phyloP scores from a whole-genome alignment of 371 early-diverging fungal genomes.

The Mucor circinelloides region DNA sequence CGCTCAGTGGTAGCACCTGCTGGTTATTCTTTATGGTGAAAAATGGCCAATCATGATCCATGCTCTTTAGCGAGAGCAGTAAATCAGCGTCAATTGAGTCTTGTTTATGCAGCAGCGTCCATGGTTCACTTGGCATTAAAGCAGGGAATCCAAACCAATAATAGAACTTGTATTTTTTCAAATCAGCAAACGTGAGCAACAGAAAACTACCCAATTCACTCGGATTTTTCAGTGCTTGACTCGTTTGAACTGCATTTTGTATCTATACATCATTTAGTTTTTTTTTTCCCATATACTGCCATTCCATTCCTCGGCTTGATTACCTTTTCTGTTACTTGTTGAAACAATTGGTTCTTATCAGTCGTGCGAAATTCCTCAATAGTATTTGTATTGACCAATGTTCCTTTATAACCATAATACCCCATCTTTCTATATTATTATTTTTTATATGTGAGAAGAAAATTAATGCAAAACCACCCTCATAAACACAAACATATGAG shows the following conservation, averaged over 20 bases:
- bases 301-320: background rate
- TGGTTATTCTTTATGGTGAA: background rate
- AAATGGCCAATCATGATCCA: background rate
- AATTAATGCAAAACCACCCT: background rate
- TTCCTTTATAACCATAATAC: constrained; percentile 55
- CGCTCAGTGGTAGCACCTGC: constrained; percentile 18
- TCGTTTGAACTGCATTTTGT: constrained; percentile 67
- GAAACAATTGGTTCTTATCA: constrained; percentile 77
- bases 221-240: constrained; percentile 67
- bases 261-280: constrained; percentile 49
- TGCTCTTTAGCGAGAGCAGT: background rate
- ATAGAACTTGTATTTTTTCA: constrained; percentile 91
- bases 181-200: constrained; percentile 86
- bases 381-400: constrained; percentile 86
- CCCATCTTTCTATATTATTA: constrained; percentile 3
- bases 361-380: constrained; percentile 83
- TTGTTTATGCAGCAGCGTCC: constrained; percentile 14
- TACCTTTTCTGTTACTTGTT: constrained; percentile 62
- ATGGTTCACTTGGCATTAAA: constrained; percentile 47
- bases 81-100: background rate
- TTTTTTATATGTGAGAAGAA: background rate
- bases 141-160: constrained; percentile 96
- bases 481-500: constrained; percentile 21
- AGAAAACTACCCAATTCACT: constrained; percentile 66
- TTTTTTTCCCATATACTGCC: background rate